A percentile compares a stretch with the other conserved stretches of the same genome.
Conservation (phyloP, 2,329 filamentous ascomycete species). For the Leptoxyphium fumago region DNA sequence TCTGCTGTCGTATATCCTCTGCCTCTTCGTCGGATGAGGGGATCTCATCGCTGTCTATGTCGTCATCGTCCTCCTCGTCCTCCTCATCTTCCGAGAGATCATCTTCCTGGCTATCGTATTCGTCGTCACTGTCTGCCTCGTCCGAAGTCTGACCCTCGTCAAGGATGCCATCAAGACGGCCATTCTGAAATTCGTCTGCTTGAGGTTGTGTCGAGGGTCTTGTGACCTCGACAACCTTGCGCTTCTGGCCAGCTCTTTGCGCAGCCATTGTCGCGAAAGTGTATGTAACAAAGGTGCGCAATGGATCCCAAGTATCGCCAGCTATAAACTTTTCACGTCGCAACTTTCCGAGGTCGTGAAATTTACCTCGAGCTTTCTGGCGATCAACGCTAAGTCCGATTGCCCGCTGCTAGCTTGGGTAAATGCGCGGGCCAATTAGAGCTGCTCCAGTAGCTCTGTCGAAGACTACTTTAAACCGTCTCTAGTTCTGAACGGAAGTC, state of each 20-base stretch:
- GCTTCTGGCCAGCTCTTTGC: conserved; percentile 26
- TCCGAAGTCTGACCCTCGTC: conserved; percentile 7
- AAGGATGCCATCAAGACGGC: conserved; percentile 27
- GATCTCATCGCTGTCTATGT: conserved; percentile 27
- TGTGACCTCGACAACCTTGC: conserved; percentile 26
- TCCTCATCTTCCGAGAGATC: conserved; percentile 16
- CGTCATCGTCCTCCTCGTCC: conserved; percentile 16
- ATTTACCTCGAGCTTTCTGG: not conserved
- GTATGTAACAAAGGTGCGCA: too few species aligned
- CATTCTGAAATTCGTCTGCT: conserved; percentile 23
- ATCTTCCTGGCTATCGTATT: conserved; percentile 13
- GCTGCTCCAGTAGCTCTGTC: too few species aligned
- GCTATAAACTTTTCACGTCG: not conserved
- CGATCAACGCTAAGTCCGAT: not conserved
- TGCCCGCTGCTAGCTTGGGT: too few species aligned
- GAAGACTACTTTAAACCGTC: too few species aligned
- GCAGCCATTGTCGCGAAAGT: conserved; percentile 7
- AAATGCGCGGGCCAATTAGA: too few species aligned
- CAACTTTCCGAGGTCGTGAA: not conserved
- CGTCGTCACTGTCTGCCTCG: conserved; percentile 9
- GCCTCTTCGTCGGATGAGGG: conserved; percentile 25
- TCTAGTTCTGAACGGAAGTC: too few species aligned
- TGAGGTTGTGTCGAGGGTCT: conserved; percentile 12
- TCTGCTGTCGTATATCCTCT: conserved; percentile 29
- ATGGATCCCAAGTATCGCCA: not conserved